Conservation (phyloP, 306 rosid species). For the Bauhinia variegata region DNA sequence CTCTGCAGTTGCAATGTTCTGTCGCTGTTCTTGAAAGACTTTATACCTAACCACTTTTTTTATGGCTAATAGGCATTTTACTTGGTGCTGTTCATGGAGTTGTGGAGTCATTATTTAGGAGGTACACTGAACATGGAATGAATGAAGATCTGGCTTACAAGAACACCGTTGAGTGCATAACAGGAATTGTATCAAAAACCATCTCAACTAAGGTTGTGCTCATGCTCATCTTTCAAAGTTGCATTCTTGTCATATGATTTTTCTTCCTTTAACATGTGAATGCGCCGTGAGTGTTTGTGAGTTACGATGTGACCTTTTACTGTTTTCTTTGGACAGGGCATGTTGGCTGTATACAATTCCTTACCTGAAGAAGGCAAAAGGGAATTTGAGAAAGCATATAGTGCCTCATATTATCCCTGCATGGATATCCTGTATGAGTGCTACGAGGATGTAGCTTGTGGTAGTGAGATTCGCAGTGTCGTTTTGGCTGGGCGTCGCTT, state of each 20-base stretch:
- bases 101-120: constrained; percentile 92
- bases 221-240: constrained; percentile 10
- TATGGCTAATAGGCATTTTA: constrained; percentile 68
- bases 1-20: not conserved
- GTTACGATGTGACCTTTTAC: constrained; percentile 15
- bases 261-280: not conserved
- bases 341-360: constrained; percentile 86
- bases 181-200: constrained; percentile 81
- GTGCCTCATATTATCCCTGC: constrained; percentile 94
- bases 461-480: constrained; percentile 96
- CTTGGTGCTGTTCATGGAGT: constrained; percentile 98
- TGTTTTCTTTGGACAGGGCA: constrained; percentile 58
- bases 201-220: constrained; percentile 80
- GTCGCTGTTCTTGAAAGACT: not conserved
- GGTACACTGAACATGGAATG: constrained; percentile 92
- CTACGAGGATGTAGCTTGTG: constrained; percentile 89
- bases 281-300: not conserved
- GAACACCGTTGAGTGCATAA: constrained; percentile 89
- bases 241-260: not conserved
- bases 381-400: constrained; percentile 91
- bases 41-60: constrained; percentile 33
- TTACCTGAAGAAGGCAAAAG: constrained; percentile 73
- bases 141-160: constrained; percentile 86
- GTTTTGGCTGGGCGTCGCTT: constrained; percentile 98
- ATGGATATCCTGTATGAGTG: constrained; percentile 98